These are phyloP conservation scores for Diaporthe sp. DNA, from an alignment of 2,329 filamentous ascomycete species.

Conservation along the genomic window DNA sequence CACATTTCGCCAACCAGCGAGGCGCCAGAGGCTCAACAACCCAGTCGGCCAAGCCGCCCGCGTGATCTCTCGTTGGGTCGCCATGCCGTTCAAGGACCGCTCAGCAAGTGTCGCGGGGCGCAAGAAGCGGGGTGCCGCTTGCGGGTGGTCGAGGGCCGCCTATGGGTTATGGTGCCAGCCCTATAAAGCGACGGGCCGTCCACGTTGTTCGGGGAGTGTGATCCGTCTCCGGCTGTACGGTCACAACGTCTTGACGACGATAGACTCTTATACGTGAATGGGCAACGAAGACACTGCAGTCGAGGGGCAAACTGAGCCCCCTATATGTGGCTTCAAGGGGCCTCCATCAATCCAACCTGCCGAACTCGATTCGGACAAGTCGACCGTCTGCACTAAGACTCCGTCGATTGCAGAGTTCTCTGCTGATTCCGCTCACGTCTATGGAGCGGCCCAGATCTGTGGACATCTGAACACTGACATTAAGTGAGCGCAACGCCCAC, in stretches of 20 bases:
- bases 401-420: constrained; percentile 43
- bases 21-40: constrained; percentile 24
- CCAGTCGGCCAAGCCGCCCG: constrained; percentile 15
- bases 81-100: constrained; percentile 17
- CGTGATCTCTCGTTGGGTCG: constrained; percentile 29
- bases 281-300: constrained; percentile 47
- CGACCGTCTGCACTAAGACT: constrained; percentile 30
- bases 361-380: constrained; percentile 32
- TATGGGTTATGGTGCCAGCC: background rate
- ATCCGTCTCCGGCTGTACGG: constrained; percentile 8
- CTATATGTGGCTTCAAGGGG: constrained; percentile 47
- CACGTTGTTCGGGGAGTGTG: background rate
- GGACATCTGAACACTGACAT: constrained; percentile 43
- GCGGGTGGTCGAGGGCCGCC: background rate
- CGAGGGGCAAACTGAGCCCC: constrained; percentile 49
- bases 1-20: constrained; percentile 25
- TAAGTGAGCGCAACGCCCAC: constrained; percentile 40
- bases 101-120: background rate
- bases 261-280: constrained; percentile 42
- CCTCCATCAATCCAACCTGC: constrained; percentile 36
- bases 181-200: constrained; percentile 27
- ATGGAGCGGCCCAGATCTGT: constrained; percentile 43
- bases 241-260: constrained; percentile 28
- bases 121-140: constrained; percentile 25
- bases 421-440: constrained; percentile 45